Evolutionary conservation across 306 rosid species (phyloP).

Genomic region (Prunus persica): Prunus_persica_NCBIv2 NC_034014.1:29996501-29997000

Average conservation of each 20-base stretch:
- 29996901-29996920: slow-evolving; percentile 76
- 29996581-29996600: slow-evolving; percentile 66
- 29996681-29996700: slow-evolving; percentile 86
- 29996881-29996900: slow-evolving; percentile 92
- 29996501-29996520: slow-evolving; percentile 83
- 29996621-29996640: slow-evolving; percentile 69
- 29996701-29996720: slow-evolving; percentile 81
- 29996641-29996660: slow-evolving; percentile 75
- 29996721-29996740: neutral
- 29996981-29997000: slow-evolving; percentile 80
- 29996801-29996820: slow-evolving; percentile 36
- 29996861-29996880: slow-evolving; percentile 74
- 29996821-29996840: slow-evolving; percentile 97
- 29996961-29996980: slow-evolving; percentile 71
- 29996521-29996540: slow-evolving; percentile 55
- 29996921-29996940: slow-evolving; percentile 81
- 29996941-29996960: slow-evolving; percentile 89
- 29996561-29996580: slow-evolving; percentile 44
- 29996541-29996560: slow-evolving; percentile 53
- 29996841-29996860: slow-evolving; percentile 86
- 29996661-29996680: slow-evolving; percentile 79
- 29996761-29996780: neutral
- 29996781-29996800: neutral
- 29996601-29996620: slow-evolving; percentile 48
- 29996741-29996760: neutral